Conservation (phyloP, 2,329 filamentous ascomycete genomes). For the Beauveria varroae region DNA sequence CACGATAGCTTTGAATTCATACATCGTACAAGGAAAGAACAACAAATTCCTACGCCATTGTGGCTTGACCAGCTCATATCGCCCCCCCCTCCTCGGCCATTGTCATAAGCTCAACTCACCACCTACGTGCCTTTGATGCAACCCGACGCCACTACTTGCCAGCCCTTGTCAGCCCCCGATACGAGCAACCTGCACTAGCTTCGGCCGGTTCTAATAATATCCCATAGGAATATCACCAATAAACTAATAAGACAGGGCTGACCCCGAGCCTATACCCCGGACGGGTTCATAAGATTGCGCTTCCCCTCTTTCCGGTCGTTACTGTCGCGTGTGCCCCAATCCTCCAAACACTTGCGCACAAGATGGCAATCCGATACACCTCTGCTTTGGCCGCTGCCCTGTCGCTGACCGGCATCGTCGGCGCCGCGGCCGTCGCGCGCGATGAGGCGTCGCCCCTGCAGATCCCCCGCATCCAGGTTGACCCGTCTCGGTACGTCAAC, state of each 20-base stretch:
- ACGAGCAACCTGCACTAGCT: neutral
- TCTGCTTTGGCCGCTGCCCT: neutral
- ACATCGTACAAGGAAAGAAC: no score
- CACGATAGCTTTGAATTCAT: no score
- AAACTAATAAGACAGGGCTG: neutral
- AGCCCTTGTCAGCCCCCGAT: neutral
- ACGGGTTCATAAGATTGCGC: neutral
- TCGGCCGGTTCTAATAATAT: neutral
- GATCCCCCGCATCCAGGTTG: neutral
- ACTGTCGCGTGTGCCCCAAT: neutral
- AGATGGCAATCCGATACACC: neutral
- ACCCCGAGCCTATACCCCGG: neutral
- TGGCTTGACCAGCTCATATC: no score
- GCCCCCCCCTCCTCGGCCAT: neutral
- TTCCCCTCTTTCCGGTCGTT: neutral
- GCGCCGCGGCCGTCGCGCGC: neutral
- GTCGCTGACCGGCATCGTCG: neutral
- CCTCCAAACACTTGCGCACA: neutral
- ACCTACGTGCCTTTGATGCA: neutral
- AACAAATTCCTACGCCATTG: no score
- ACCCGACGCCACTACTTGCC: neutral
- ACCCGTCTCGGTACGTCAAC: slow-evolving; percentile 2
- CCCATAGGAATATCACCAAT: neutral
- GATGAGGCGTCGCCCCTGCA: neutral
- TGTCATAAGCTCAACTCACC: neutral